Conservation (phyloP, 257 asterid genomes). For the Cynanchum wilfordii region DNA sequence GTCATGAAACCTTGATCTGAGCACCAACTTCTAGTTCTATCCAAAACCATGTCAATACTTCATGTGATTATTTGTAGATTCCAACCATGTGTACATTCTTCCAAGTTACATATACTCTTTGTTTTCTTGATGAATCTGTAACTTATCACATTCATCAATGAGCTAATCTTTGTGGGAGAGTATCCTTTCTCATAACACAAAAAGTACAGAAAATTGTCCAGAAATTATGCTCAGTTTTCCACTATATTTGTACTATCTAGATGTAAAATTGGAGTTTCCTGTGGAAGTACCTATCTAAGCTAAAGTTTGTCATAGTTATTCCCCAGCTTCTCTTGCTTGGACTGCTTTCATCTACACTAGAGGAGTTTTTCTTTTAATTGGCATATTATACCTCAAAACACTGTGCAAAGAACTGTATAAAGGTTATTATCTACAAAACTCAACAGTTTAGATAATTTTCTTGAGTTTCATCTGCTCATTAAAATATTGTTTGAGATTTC, state of each 20-base stretch:
- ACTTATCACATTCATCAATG: not conserved
- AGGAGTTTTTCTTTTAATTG: constrained; percentile 1
- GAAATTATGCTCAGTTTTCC: not conserved
- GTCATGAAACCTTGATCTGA: not conserved
- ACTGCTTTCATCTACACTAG: not conserved
- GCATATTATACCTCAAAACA: not conserved
- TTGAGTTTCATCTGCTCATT: not conserved
- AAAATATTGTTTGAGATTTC: not conserved
- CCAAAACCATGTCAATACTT: not conserved
- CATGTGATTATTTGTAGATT: not conserved
- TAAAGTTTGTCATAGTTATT: not conserved
- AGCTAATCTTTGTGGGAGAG: not conserved
- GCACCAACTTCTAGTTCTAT: not conserved
- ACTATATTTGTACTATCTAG: not conserved
- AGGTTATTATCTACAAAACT: not conserved
- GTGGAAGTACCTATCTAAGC: not conserved
- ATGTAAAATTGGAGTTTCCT: not conserved
- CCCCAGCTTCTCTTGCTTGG: not conserved
- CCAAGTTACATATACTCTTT: not conserved
- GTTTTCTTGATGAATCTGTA: not conserved
- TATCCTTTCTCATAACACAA: not conserved
- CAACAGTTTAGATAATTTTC: not conserved
- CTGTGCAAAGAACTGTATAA: not conserved
- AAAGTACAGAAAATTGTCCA: not conserved
- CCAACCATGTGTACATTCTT: not conserved